phyloP scores from a whole-genome alignment of 2,329 filamentous ascomycete species.

The Ampelomyces quisqualis region DNA sequence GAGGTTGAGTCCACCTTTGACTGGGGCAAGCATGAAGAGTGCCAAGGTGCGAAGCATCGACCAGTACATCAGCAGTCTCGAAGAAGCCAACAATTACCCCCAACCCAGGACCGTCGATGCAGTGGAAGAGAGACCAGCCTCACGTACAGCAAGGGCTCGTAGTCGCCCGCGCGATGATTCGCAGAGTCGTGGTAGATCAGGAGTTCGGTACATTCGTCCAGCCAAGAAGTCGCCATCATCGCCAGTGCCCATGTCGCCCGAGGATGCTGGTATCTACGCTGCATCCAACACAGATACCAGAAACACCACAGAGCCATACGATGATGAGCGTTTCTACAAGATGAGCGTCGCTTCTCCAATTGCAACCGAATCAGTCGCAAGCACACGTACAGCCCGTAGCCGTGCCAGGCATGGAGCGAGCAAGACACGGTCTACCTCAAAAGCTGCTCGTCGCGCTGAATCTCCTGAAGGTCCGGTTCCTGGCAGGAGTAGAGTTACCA shows the following conservation, averaged over 20 bases:
- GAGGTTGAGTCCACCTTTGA: conserved; percentile 52
- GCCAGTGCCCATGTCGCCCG: conserved; percentile 89
- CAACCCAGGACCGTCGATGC: conserved; percentile 40
- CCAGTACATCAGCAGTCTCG: conserved; percentile 83
- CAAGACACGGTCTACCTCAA: conserved; percentile 43
- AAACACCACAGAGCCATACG: conserved; percentile 49
- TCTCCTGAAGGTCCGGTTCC: conserved; percentile 37
- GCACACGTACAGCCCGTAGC: conserved; percentile 40
- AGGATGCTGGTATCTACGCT: conserved; percentile 62
- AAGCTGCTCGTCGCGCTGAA: conserved; percentile 34
- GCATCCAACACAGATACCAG: conserved; percentile 45
- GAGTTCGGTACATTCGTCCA: conserved; percentile 68
- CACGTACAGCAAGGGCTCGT: conserved; percentile 50
- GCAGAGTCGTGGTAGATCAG: conserved; percentile 68
- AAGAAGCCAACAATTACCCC: conserved; percentile 67
- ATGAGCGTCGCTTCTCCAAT: conserved; percentile 39
- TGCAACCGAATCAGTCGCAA: conserved; percentile 41
- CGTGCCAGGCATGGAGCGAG: conserved; percentile 34
- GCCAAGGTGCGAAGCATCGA: conserved; percentile 69
- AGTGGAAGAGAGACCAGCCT: conserved; percentile 50
- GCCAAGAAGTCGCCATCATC: conserved; percentile 88
- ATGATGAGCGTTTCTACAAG: conserved; percentile 53
- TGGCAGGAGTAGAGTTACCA: conserved; percentile 33
- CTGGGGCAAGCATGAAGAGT: conserved; percentile 55
- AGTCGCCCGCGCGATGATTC: conserved; percentile 59